Evolutionary conservation across 2,329 filamentous ascomycete genomes (phyloP).

Genomic region (Cytospora piceicola): DNA sequence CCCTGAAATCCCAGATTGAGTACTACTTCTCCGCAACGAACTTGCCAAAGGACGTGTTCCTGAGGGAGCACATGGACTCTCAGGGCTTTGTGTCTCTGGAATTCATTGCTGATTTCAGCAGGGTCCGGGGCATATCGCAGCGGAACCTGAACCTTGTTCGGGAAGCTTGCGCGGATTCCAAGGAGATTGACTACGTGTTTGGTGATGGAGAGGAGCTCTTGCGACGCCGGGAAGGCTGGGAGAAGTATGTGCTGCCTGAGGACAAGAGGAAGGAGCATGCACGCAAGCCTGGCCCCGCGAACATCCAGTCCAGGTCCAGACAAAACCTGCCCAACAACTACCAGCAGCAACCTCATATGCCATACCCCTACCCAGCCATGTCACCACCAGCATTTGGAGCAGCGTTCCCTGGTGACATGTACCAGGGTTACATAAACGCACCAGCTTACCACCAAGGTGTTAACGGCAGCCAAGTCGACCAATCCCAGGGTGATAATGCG

Average conservation of each 20-base stretch:
- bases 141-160: constrained; percentile 75
- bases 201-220: constrained; percentile 82
- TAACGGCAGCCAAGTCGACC: constrained; percentile 44
- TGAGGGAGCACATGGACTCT: constrained; percentile 91
- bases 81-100: constrained; percentile 86
- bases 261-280: constrained; percentile 73
- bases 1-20: constrained; percentile 64
- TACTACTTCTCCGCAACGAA: constrained; percentile 99
- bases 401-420: constrained; percentile 33
- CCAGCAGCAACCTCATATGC: constrained; percentile 32
- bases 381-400: constrained; percentile 22
- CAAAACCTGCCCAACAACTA: constrained; percentile 35
- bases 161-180: constrained; percentile 72
- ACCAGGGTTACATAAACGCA: constrained; percentile 40
- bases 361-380: constrained; percentile 37
- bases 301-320: constrained; percentile 39
- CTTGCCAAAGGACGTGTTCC: constrained; percentile 86
- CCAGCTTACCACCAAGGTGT: constrained; percentile 35
- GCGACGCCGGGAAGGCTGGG: constrained; percentile 75
- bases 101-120: constrained; percentile 84
- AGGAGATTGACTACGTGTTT: constrained; percentile 72
- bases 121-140: constrained; percentile 70
- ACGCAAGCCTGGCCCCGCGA: constrained; percentile 69
- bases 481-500: constrained; percentile 47
- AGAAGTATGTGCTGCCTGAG: constrained; percentile 75